Evolutionary conservation across 495 filamentous ascomycete species (phyloP).

Genomic region (Parmelia sp.): DNA sequence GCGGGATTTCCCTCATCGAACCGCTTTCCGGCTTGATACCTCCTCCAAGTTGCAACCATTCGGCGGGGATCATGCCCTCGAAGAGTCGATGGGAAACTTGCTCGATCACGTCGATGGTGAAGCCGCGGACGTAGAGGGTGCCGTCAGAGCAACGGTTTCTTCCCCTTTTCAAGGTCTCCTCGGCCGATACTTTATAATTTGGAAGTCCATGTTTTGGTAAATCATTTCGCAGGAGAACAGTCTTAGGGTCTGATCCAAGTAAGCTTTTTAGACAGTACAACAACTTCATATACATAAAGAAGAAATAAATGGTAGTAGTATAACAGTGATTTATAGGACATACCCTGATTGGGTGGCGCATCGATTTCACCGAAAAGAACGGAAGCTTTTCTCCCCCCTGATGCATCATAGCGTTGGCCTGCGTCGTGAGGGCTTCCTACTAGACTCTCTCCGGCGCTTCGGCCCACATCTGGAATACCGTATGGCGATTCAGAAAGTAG

Average conservation of each 20-base stretch:
- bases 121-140: slow-evolving; percentile 9
- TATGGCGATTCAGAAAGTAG: slow-evolving; percentile 6
- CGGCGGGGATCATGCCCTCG: slow-evolving; percentile 15
- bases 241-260: not conserved
- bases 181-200: not conserved
- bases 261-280: not conserved
- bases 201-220: too few relatives aligned
- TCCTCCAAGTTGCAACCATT: not conserved
- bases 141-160: slow-evolving; percentile 1
- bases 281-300: too few relatives aligned
- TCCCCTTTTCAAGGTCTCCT: not conserved
- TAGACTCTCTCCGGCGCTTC: slow-evolving; percentile 6
- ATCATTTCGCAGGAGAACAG: too few relatives aligned
- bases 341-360: not conserved
- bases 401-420: slow-evolving; percentile 1
- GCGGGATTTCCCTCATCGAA: not conserved
- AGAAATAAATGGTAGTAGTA: too few relatives aligned
- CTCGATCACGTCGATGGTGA: slow-evolving; percentile 2
- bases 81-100: slow-evolving; percentile 13
- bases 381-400: not conserved
- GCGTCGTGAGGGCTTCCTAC: not conserved
- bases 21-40: not conserved
- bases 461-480: not conserved
- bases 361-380: slow-evolving; percentile 9
- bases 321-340: not conserved